Conservation (phyloP, 352 stramenopile species). For the Phytophthora colocasiae region DNA sequence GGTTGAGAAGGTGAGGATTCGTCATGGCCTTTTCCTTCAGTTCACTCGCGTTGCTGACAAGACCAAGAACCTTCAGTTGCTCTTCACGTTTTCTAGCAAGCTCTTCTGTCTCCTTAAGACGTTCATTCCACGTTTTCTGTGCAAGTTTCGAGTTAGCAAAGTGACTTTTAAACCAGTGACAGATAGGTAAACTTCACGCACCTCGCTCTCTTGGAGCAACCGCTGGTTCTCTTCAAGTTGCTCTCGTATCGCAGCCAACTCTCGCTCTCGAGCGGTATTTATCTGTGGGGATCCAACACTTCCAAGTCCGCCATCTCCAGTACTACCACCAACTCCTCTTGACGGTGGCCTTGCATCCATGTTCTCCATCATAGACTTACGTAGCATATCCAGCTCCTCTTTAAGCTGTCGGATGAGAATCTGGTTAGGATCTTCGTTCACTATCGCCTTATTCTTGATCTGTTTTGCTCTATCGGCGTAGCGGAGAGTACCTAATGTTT, state of each 20-base stretch:
- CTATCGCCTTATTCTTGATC: slow-evolving; percentile 93
- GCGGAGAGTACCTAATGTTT: slow-evolving; percentile 91
- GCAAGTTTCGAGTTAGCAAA: neutral
- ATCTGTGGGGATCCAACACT: slow-evolving; percentile 19
- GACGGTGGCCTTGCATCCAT: slow-evolving; percentile 59
- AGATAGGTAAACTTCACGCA: slow-evolving; percentile 15
- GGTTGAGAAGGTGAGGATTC: slow-evolving; percentile 84
- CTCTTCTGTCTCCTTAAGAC: slow-evolving; percentile 84
- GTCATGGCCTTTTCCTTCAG: slow-evolving; percentile 62
- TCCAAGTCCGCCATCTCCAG: slow-evolving; percentile 37
- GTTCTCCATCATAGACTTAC: slow-evolving; percentile 78
- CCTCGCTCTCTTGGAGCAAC: slow-evolving; percentile 79
- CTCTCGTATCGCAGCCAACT: slow-evolving; percentile 70
- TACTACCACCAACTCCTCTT: slow-evolving; percentile 36
- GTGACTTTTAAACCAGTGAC: neutral
- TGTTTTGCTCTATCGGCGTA: slow-evolving; percentile 93
- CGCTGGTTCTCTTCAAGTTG: slow-evolving; percentile 84
- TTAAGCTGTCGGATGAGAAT: slow-evolving; percentile 87
- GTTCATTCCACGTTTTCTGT: slow-evolving; percentile 84
- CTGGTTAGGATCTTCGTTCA: slow-evolving; percentile 93
- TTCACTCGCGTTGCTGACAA: slow-evolving; percentile 66
- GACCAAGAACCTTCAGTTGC: slow-evolving; percentile 72
- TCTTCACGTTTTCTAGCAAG: slow-evolving; percentile 83
- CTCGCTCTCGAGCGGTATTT: slow-evolving; percentile 61
- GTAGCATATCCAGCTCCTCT: slow-evolving; percentile 76